phyloP scores from a whole-genome alignment of 495 filamentous ascomycete genomes.

The Bacidia gigantensis region DNA sequence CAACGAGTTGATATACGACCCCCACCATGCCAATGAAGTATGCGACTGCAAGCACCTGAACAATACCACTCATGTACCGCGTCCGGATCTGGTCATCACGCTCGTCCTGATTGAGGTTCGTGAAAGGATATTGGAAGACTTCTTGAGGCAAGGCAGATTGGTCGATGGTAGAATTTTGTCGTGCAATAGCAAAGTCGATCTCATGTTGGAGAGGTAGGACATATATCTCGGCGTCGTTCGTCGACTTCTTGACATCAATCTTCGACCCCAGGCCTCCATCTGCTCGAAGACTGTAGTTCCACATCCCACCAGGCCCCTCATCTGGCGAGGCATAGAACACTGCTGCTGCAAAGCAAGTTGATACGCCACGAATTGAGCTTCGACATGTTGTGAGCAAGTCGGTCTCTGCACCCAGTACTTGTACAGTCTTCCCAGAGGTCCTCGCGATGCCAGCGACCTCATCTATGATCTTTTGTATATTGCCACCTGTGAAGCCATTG shows the following conservation, averaged over 20 bases:
- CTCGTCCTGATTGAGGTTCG: constrained; percentile 49
- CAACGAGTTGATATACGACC: constrained; percentile 61
- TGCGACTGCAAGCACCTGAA: constrained; percentile 47
- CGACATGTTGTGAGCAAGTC: constrained; percentile 48
- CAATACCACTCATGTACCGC: constrained; percentile 54
- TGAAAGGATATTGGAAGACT: constrained; percentile 59
- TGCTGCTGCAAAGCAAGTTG: constrained; percentile 59
- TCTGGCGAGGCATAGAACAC: constrained; percentile 58
- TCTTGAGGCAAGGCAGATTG: constrained; percentile 28
- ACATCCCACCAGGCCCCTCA: constrained; percentile 49
- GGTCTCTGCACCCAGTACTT: constrained; percentile 34
- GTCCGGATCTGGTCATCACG: constrained; percentile 43
- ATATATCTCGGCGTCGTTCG: constrained; percentile 61
- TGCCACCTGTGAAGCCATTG: constrained; percentile 52
- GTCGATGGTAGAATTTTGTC: constrained; percentile 29
- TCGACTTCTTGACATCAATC: constrained; percentile 41
- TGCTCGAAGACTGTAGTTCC: constrained; percentile 74
- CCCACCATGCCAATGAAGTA: constrained; percentile 55
- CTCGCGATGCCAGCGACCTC: constrained; percentile 37
- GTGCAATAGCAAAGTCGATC: constrained; percentile 58
- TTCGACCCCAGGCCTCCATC: constrained; percentile 49
- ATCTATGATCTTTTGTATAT: constrained; percentile 59
- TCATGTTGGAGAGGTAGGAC: constrained; percentile 64
- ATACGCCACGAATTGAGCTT: constrained; percentile 55
- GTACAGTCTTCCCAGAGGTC: constrained; percentile 38